A percentile compares a stretch with the other conserved stretches of the same genome.
Evolutionary conservation across 1,284 basidiomycete species (phyloP).

Genomic region (Malassezia restricta): DNA sequence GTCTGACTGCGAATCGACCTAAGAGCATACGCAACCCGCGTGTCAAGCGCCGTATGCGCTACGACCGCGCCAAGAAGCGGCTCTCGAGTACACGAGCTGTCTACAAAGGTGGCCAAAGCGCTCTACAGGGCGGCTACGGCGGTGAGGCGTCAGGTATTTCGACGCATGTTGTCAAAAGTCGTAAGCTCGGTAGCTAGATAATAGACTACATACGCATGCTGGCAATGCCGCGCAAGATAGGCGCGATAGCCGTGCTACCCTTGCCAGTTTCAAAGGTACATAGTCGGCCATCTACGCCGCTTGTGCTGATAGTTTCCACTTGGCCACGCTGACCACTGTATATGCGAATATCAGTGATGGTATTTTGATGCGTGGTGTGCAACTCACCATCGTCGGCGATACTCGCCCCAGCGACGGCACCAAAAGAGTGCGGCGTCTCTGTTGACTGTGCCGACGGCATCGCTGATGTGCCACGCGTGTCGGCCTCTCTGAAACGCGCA

Average conservation of each 20-base stretch:
- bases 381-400: constrained; percentile 56
- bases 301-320: constrained; percentile 70
- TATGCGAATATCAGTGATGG: constrained; percentile 61
- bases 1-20: constrained; percentile 35
- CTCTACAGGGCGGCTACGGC: constrained; percentile 38
- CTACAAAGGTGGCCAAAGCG: constrained; percentile 43
- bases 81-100: constrained; percentile 34
- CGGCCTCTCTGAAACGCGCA: constrained; percentile 85
- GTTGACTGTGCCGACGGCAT: constrained; percentile 42
- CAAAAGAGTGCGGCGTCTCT: constrained; percentile 56
- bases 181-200: constrained; percentile 29
- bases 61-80: constrained; percentile 44
- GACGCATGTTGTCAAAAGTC: constrained; percentile 38
- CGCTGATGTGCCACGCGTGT: constrained; percentile 59
- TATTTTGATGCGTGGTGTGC: constrained; percentile 81
- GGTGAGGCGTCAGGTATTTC: constrained; percentile 44
- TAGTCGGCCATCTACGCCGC: constrained; percentile 86
- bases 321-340: constrained; percentile 48
- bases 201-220: constrained; percentile 20
- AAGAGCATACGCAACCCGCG: constrained; percentile 42
- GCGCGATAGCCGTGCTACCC: constrained; percentile 34
- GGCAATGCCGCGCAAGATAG: constrained; percentile 30
- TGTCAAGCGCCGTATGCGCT: constrained; percentile 44
- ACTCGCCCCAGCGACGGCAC: constrained; percentile 53
- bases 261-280: constrained; percentile 75